Base-by-base conservation (phyloP, 495 filamentous ascomycete species). In the Bryoglossum gracile region DNA sequence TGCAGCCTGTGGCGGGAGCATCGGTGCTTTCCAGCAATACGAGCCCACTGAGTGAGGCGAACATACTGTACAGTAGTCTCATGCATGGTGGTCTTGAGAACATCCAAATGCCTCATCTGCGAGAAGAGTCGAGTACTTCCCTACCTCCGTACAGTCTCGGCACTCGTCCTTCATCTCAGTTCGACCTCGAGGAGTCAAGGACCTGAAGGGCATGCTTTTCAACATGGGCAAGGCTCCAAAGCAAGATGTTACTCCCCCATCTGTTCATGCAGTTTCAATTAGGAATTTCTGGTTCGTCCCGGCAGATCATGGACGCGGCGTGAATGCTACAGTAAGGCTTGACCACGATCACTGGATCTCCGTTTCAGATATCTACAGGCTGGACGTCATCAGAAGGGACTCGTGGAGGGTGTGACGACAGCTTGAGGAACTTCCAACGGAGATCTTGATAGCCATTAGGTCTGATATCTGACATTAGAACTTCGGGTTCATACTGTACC, bases 181-280 rank as follows among this genome's bases (percentile, higher is more conserved):
- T n/a, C n/a, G n/a, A n/a, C n/a, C n/a, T n/a, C n/a, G n/a, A n/a
- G n/a, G n/a, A n/a, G n/a, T n/a, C n/a, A n/a, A n/a, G n/a, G n/a
- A n/a, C 26, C 26, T 30, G 26, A 13, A 13, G 26, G 5, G 13
- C 26, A 13, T 30, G 6, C 6, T 30, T 30, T 6, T 30, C 26
- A 30, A 30, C 26, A 30, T 30, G 26, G 26, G n/a, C 13, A 13
- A 30, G 5, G 26, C 13, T 30, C 26, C 26, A 30, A 30, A 30
- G 26, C 26, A 5, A 30, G 5, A 13, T 30, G 26, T 30, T 30
- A 13, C 26, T 5, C 5, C n/a, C 13, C 26, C 5, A 30, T 30
- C 5, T 30, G 24, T 32, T 25, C 8, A 43, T 43, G 41, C 41
- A 33, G 41, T 33, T 43, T 43, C 24, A 33, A 43, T 25, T 6